Base-by-base conservation (phyloP, 177 flowering plant species). In the Vitis hybrid region DNA sequence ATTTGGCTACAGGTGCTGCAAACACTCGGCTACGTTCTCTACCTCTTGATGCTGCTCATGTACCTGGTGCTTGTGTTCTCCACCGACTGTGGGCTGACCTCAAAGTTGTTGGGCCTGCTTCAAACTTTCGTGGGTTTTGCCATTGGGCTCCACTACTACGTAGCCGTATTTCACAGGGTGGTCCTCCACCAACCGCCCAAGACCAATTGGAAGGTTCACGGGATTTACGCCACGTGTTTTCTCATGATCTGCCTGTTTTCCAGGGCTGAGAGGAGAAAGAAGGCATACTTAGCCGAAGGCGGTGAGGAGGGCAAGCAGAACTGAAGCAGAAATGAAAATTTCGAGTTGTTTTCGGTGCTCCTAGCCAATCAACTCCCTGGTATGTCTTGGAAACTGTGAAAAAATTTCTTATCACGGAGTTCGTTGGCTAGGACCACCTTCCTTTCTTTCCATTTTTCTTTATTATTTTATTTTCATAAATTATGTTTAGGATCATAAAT, bases 161-260 rank as follows among this genome's bases (percentile, higher is more conserved):
- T 87, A 72, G 71, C 90, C 64, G 98, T 95, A 71, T 93, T 90
- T 65, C 99, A 91, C 67, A 78, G 94, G 68, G 85, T 87, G 51
- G 91, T 93, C 72, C 63, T 89, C 74, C 84, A 67, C 59, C 89
- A 95, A 72, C 86, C 96, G n/a, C 99, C 99, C 6, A 89, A 77
- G 83, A 90, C 91, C 4, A 88, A 88, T 56, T 95, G 99, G 99
- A 91, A 84, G 78, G 76, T 91, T 15, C 96, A 95, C 71, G 96
- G 86, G 63, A 65, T 91, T 51, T 95, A 95, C 64, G 99, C 98
- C 83, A 81, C 87, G 81, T 89, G 94, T 79, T 94, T 92, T 50
- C 83, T 91, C 27, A 75, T 84, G 71, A 81, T 92, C 71, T 89
- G 97, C 80, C 30, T 90, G 71, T 72, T 88, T 14, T 85, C 89